These are phyloP conservation scores for Delonix regia DNA, from an alignment of 306 rosid genomes.

Conservation along the genomic window DNA sequence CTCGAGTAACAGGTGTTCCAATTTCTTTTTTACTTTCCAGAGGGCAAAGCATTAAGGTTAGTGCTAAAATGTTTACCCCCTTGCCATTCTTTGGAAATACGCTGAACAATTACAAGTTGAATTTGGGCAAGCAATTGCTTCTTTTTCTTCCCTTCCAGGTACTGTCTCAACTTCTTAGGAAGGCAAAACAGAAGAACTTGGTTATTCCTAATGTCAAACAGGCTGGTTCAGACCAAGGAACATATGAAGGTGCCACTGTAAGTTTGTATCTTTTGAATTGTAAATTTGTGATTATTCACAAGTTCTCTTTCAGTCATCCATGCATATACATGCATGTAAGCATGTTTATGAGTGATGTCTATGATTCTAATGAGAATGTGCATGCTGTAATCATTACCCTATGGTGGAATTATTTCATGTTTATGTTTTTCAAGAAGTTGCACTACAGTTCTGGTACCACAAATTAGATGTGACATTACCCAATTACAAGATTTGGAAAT, in stretches of 20 bases:
- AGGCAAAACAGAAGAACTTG: conserved; percentile 87
- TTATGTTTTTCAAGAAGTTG: conserved; percentile 16
- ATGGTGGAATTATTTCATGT: background rate
- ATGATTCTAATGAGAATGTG: conserved; percentile 16
- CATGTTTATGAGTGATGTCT: background rate
- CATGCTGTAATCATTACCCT: conserved; percentile 1
- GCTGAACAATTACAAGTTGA: conserved; percentile 21
- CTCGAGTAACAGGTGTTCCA: conserved; percentile 98
- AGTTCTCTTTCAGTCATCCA: background rate
- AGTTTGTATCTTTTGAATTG: conserved; percentile 41
- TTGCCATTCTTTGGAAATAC: background rate
- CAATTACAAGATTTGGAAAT: background rate
- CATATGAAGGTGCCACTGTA: conserved; percentile 98
- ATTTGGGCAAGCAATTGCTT: conserved; percentile 24
- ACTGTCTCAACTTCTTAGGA: conserved; percentile 99
- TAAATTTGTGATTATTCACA: background rate
- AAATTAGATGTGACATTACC: conserved; percentile 13
- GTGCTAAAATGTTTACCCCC: background rate
- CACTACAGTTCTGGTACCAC: background rate
- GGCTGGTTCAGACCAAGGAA: conserved; percentile 98
- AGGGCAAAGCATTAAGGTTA: conserved; percentile 96
- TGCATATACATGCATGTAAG: conserved; percentile 13
- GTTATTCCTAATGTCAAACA: conserved; percentile 86
- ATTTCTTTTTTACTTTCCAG: conserved; percentile 94
- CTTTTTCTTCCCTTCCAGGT: conserved; percentile 58